Percentiles rank a stretch among this genome's conserved stretches.
Conservation (phyloP, 768 basidiomycete species). For the Cytidiella melzeri region DNA sequence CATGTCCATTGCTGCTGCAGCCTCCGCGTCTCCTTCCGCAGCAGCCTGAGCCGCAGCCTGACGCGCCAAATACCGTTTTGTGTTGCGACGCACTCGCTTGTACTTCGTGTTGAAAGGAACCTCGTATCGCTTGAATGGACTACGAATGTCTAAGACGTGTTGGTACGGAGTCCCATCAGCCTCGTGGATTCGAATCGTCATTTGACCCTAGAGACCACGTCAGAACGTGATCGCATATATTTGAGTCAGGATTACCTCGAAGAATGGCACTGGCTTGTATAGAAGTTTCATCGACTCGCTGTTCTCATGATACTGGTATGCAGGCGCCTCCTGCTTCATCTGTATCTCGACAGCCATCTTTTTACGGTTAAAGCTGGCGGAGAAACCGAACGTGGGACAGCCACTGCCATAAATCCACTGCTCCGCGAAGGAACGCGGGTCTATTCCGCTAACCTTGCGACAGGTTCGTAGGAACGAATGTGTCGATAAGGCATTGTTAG, state of each 20-base stretch:
- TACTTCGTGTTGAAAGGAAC: conserved; percentile 99
- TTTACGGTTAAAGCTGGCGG: conserved; percentile 92
- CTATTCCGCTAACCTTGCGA: conserved; percentile 89
- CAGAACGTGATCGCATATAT: neutral
- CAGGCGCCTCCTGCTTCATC: conserved; percentile 85
- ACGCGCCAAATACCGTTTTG: conserved; percentile 90
- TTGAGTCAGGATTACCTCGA: conserved; percentile 54
- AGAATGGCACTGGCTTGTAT: conserved; percentile 78
- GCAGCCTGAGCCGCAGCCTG: conserved; percentile 92
- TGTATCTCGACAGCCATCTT: conserved; percentile 97
- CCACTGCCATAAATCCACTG: conserved; percentile 99
- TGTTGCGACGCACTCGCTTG: conserved; percentile 92
- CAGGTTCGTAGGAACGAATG: conserved; percentile 88
- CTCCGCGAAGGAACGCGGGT: conserved; percentile 88
- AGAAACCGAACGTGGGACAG: conserved; percentile 86
- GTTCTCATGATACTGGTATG: conserved; percentile 58
- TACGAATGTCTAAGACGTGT: conserved; percentile 90
- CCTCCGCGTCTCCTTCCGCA: conserved; percentile 87
- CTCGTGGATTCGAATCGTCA: conserved; percentile 98
- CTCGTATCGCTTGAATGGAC: conserved; percentile 87
- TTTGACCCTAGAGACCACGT: conserved; percentile 64
- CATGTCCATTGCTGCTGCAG: conserved; percentile 90
- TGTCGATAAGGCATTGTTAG: conserved; percentile 81
- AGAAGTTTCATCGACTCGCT: conserved; percentile 60
- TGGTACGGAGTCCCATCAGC: conserved; percentile 99